Evolutionary conservation across 2,329 filamentous ascomycete species (phyloP).

Genomic region (Sarocladium kiliense): DNA sequence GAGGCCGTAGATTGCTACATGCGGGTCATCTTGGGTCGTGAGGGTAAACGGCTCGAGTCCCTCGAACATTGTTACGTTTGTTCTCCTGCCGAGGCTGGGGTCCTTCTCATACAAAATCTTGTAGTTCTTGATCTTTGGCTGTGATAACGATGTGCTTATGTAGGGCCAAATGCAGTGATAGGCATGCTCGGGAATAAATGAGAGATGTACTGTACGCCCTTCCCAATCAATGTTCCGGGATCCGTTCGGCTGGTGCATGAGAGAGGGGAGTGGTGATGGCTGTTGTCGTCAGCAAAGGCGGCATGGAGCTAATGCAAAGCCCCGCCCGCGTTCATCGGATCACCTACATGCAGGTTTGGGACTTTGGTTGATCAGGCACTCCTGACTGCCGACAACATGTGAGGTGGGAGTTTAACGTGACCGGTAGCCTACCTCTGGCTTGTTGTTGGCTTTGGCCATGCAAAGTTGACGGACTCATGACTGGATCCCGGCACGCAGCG

Average conservation of each 20-base stretch:
- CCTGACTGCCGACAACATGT: neutral
- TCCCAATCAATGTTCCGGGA: neutral
- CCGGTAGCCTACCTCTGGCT: too few species aligned
- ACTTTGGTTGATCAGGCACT: conserved; percentile 7
- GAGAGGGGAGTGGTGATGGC: neutral
- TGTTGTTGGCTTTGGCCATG: too few species aligned
- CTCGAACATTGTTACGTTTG: conserved; percentile 35
- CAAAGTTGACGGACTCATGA: too few species aligned
- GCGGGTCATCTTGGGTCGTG: conserved; percentile 26
- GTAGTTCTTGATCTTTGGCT: too few species aligned
- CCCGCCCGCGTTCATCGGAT: conserved; percentile 4
- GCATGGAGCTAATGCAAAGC: conserved; percentile 4
- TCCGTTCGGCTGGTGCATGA: neutral
- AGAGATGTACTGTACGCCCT: neutral
- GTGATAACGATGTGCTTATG: too few species aligned
- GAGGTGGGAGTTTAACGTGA: too few species aligned
- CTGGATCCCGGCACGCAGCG: too few species aligned
- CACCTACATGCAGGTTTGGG: neutral
- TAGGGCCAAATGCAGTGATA: too few species aligned
- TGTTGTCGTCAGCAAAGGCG: conserved; percentile 7
- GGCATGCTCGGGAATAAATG: too few species aligned
- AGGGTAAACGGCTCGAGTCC: conserved; percentile 32
- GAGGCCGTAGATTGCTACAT: conserved; percentile 39
- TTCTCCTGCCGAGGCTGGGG: too few species aligned
- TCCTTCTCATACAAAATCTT: too few species aligned